These are phyloP conservation scores for Penicillium lividum DNA, from an alignment of 495 filamentous ascomycete genomes.

Conservation along the genomic window DNA sequence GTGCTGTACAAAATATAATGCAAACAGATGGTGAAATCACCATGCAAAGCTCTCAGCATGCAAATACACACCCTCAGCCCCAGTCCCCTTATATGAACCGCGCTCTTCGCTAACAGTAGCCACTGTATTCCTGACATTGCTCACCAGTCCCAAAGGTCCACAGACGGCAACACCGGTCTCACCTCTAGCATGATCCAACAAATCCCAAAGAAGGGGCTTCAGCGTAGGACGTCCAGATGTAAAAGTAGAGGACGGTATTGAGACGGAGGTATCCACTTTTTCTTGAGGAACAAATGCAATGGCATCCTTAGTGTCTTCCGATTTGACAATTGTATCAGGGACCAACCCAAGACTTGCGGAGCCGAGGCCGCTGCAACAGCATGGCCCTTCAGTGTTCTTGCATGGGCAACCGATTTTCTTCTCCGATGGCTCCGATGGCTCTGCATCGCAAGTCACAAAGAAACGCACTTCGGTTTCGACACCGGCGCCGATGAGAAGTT, in stretches of 20 bases:
- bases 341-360: not conserved
- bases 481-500: conserved; percentile 1
- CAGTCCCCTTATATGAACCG: conserved; percentile 12
- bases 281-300: not conserved
- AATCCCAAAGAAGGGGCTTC: conserved; percentile 3
- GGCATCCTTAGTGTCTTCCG: not conserved
- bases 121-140: conserved; percentile 9
- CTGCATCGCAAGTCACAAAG: conserved; percentile 9
- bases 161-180: conserved; percentile 13
- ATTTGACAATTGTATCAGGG: not conserved
- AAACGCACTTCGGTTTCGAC: conserved; percentile 9
- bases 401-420: conserved; percentile 6
- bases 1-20: not conserved
- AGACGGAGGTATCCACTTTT: not conserved
- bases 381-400: conserved; percentile 3
- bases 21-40: not conserved
- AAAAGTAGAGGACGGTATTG: not conserved
- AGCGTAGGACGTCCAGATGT: conserved; percentile 6
- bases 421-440: not conserved
- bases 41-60: conserved; percentile 12
- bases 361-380: conserved; percentile 7
- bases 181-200: conserved; percentile 4
- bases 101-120: conserved; percentile 13
- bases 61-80: conserved; percentile 13
- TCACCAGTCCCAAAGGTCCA: conserved; percentile 10